Conservation (phyloP, 169 alveolate species). For the Cryptosporidium parvum region DNA sequence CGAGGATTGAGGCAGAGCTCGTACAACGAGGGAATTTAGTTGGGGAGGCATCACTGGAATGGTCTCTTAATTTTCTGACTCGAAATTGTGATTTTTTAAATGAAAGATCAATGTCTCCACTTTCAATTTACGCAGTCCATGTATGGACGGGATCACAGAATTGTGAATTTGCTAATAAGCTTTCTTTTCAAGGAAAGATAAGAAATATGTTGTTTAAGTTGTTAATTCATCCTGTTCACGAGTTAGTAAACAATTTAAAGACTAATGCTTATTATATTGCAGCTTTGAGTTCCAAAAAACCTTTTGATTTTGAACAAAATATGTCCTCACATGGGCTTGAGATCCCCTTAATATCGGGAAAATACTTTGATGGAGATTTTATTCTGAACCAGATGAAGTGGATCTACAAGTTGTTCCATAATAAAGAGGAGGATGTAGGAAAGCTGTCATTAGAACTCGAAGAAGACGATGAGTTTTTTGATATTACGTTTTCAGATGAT, state of each 20-base stretch:
- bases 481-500: conserved; percentile 13
- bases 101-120: conserved; percentile 59
- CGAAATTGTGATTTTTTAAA: conserved; percentile 38
- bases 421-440: neutral
- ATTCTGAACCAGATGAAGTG: conserved; percentile 45
- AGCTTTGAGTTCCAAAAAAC: conserved; percentile 26
- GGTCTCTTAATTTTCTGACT: conserved; percentile 62
- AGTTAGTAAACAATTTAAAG: conserved; percentile 36
- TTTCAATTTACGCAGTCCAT: conserved; percentile 60
- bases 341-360: conserved; percentile 63
- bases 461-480: neutral
- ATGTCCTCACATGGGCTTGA: conserved; percentile 22
- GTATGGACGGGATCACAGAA: conserved; percentile 74
- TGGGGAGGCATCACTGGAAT: conserved; percentile 60
- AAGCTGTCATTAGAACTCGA: conserved; percentile 6
- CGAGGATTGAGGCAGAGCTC: conserved; percentile 7
- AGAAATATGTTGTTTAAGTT: conserved; percentile 55
- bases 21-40: conserved; percentile 24
- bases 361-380: conserved; percentile 39
- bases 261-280: conserved; percentile 35
- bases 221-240: conserved; percentile 73
- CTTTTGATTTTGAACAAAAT: neutral
- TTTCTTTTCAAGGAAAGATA: conserved; percentile 51
- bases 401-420: neutral
- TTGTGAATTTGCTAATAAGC: conserved; percentile 15